Evolutionary conservation across 352 stramenopile species (phyloP).

Genomic region (Pythium pyrilobum): DNA sequence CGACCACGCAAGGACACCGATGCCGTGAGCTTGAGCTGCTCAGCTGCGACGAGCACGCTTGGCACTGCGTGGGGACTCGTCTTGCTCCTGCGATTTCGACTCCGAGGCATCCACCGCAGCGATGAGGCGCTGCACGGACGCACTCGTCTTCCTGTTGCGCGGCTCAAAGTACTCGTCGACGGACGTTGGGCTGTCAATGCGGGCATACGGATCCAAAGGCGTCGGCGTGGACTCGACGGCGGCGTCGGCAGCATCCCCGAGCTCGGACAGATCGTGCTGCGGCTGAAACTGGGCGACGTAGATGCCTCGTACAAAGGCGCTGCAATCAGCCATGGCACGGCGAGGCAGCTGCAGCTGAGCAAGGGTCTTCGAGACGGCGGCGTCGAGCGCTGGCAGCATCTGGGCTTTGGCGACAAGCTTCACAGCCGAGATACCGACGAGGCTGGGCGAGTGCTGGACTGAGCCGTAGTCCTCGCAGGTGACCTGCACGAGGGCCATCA

Average conservation of each 20-base stretch:
- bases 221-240: not conserved
- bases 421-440: constrained; percentile 10
- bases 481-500: constrained; percentile 17
- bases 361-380: not conserved
- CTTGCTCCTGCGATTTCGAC: not conserved
- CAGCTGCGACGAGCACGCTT: constrained; percentile 12
- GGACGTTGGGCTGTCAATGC: constrained; percentile 17
- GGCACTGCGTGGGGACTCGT: not conserved
- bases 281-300: constrained; percentile 13
- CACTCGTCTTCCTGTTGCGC: constrained; percentile 8
- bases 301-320: constrained; percentile 3
- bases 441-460: constrained; percentile 5
- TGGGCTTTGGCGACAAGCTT: constrained; percentile 11
- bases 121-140: constrained; percentile 15
- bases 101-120: constrained; percentile 5
- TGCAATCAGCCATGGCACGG: constrained; percentile 2
- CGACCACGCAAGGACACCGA: not conserved
- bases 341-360: constrained; percentile 10
- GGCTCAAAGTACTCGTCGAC: constrained; percentile 20
- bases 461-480: constrained; percentile 16
- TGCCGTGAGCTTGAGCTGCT: not conserved
- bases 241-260: not conserved
- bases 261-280: not conserved
- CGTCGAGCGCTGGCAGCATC: constrained; percentile 1
- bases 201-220: constrained; percentile 1